These are phyloP conservation scores for Apiospora aurea DNA, from an alignment of 2,329 filamentous ascomycete genomes.

Conservation along the genomic window DNA sequence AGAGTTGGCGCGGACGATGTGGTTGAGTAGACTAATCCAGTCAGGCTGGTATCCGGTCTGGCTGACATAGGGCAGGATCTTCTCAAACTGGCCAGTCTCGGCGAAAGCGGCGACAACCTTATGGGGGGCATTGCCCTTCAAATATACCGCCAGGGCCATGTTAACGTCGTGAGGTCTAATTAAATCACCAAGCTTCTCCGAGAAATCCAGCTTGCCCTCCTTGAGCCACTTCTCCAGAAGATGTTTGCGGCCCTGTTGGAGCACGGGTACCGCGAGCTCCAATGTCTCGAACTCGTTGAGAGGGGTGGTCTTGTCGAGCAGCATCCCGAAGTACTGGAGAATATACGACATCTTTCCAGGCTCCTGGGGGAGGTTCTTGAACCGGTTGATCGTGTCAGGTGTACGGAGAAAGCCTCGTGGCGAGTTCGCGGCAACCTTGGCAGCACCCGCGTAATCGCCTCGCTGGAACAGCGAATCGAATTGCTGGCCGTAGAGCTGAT, in stretches of 20 bases:
- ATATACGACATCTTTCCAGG: conserved; percentile 91
- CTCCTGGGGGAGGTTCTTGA: conserved; percentile 84
- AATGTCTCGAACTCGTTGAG: conserved; percentile 94
- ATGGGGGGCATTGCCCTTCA: conserved; percentile 86
- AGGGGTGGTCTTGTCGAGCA: conserved; percentile 86
- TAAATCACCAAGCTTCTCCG: conserved; percentile 94
- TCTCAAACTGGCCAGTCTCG: conserved; percentile 95
- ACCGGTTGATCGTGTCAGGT: conserved; percentile 91
- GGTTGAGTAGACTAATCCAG: conserved; percentile 89
- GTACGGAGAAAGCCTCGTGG: conserved; percentile 95
- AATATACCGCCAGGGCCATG: conserved; percentile 87
- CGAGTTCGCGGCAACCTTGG: conserved; percentile 96
- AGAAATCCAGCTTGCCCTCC: conserved; percentile 94
- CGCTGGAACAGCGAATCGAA: conserved; percentile 87
- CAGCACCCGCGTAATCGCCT: conserved; percentile 85
- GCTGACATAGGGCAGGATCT: conserved; percentile 90
- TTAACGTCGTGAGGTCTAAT: conserved; percentile 89
- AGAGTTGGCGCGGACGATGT: conserved; percentile 88
- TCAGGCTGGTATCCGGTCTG: conserved; percentile 92
- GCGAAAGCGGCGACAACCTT: conserved; percentile 96
- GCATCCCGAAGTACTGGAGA: conserved; percentile 96
- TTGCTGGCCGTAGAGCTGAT: conserved; percentile 89
- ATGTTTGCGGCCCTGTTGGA: conserved; percentile 93
- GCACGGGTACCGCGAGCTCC: conserved; percentile 89
- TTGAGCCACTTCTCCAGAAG: conserved; percentile 97